Evolutionary conservation across 192 early-diverging fungal genomes (phyloP), one percentile per base, ranked within the genome.

Genomic region (Umbelopsis sp.): DNA sequence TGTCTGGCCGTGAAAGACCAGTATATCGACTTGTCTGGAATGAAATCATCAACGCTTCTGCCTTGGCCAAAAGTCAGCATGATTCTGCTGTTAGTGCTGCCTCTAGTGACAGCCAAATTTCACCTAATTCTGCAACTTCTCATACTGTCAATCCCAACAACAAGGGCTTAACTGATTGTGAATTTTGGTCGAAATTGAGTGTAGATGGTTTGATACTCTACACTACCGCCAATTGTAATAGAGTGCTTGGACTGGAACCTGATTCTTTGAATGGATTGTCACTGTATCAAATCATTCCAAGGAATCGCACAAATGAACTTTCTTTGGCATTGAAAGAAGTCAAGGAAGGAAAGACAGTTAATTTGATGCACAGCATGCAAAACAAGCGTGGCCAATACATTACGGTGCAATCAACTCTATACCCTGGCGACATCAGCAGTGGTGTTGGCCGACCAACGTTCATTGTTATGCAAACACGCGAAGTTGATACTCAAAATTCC

Each of bases 161-260:
- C 81, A n/a, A 69, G 71, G 23, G 80, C 83, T 70, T 89, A 88
- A 7, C 71, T 88, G 8, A 78, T 85, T 49, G 74, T 90, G 88
- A 90, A 52, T 80, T 85, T 15, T 91, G 90, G 90, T 73, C 78
- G 8, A 91, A 89, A 64, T 46, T 87, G 7, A 80, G 81, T 21
- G 66, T 75, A 3, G 77, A 84, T 68, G 90, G 90, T 4, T 68
- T 90, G 3, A 80, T 84, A 49, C 80, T 91, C 12, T 81, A 83
- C 58, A 71, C 74, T 13, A 76, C 79, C n/a, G 64, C 73, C 64
- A 76, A 71, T 16, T 76, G 74, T 53, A 67, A 67, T 33, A 70
- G 67, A 21, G 64, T 83, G 15, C 41, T 81, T 1, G 72, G 75
- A 7, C 69, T 68, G 23, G 66, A 73, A 8, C 67, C 79, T 12